These are phyloP conservation scores for Chrysosporium keratinophilum DNA, from an alignment of 2,329 filamentous ascomycete species.

Conservation along the genomic window DNA sequence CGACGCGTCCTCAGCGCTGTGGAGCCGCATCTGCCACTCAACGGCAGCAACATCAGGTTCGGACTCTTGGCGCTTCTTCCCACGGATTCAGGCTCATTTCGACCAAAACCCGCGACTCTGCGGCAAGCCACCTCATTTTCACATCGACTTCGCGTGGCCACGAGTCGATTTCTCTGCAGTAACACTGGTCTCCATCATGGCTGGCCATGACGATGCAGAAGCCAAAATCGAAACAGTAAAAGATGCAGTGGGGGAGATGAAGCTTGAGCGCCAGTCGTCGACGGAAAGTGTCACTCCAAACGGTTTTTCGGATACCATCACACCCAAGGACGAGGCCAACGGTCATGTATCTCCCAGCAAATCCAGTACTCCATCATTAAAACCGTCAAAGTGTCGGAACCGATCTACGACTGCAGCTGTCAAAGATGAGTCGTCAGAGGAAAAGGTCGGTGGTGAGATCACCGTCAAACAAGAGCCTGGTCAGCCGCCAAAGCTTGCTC, in stretches of 20 bases:
- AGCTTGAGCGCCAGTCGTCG: slow-evolving; percentile 24
- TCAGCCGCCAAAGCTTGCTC: slow-evolving; percentile 59
- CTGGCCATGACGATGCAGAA: slow-evolving; percentile 34
- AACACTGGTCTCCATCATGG: slow-evolving; percentile 28
- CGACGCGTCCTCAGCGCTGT: neutral
- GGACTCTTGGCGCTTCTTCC: slow-evolving; percentile 10
- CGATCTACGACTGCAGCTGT: slow-evolving; percentile 22
- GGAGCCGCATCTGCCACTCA: slow-evolving; percentile 7
- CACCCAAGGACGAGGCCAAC: slow-evolving; percentile 17
- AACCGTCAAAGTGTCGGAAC: slow-evolving; percentile 19
- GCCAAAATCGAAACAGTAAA: slow-evolving; percentile 27
- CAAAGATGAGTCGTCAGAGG: slow-evolving; percentile 38
- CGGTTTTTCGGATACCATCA: slow-evolving; percentile 18
- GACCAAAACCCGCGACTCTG: neutral
- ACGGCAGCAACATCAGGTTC: neutral
- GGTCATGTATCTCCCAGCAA: slow-evolving; percentile 14
- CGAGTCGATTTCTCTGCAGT: slow-evolving; percentile 20
- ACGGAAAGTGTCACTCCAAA: slow-evolving; percentile 21
- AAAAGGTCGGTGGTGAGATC: slow-evolving; percentile 51
- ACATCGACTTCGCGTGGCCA: neutral
- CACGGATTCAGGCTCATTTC: slow-evolving; percentile 5
- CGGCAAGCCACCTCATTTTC: neutral
- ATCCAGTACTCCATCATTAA: slow-evolving; percentile 15
- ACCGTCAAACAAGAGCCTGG: slow-evolving; percentile 54
- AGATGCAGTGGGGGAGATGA: slow-evolving; percentile 30